Conservation (phyloP, 192 early-diverging fungal species). For the Linnemannia exigua region DNA sequence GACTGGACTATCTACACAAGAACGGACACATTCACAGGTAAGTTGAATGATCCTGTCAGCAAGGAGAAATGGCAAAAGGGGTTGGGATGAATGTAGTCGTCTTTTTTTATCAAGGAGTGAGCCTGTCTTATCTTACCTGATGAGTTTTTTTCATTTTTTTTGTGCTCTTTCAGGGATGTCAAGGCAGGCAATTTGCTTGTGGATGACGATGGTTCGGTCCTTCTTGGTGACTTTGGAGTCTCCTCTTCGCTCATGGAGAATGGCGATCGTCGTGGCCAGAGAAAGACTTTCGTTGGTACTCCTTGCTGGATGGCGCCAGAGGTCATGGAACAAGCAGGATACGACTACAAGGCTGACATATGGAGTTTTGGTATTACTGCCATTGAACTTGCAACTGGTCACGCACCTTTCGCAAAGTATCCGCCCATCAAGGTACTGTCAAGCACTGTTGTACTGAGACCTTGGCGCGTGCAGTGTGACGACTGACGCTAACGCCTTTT, state of each 20-base stretch:
- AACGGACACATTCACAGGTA: conserved; percentile 75
- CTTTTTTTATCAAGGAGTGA: too few species aligned
- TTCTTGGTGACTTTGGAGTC: conserved; percentile 80
- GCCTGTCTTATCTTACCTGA: neutral
- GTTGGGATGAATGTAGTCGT: too few species aligned
- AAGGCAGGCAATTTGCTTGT: conserved; percentile 82
- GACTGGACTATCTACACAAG: conserved; percentile 75
- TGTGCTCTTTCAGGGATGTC: conserved; percentile 63
- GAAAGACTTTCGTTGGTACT: conserved; percentile 83
- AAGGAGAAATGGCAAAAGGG: too few species aligned
- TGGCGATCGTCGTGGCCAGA: conserved; percentile 68
- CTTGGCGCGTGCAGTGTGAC: neutral
- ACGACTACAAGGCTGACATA: conserved; percentile 92
- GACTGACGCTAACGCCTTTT: neutral
- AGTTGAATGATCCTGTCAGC: neutral
- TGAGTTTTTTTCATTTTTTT: neutral
- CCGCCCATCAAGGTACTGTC: conserved; percentile 84
- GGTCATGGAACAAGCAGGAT: conserved; percentile 92
- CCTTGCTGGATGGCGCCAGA: conserved; percentile 83
- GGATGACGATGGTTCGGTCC: conserved; percentile 74
- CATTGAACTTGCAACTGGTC: conserved; percentile 88
- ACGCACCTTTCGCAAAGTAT: conserved; percentile 91
- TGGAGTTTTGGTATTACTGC: conserved; percentile 95
- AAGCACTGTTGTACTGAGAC: neutral
- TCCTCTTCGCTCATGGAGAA: conserved; percentile 76